Evolutionary conservation across 805 yeast species (phyloP).

Genomic region (Starmerella potacharoeniae): DNA sequence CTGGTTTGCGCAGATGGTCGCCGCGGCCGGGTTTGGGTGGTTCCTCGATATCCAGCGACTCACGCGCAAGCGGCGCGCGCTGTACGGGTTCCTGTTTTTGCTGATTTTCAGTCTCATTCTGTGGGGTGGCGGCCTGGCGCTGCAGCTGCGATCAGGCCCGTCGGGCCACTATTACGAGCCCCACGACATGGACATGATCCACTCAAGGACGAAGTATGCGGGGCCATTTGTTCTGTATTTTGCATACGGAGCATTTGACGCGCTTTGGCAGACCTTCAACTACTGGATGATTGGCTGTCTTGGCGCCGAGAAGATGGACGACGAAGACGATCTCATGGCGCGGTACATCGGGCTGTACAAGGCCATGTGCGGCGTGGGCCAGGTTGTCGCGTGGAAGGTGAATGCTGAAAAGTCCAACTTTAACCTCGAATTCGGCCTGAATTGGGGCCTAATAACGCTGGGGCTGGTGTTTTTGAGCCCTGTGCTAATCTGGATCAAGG

Average conservation of each 20-base stretch:
- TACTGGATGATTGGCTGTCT: slow-evolving; percentile 52
- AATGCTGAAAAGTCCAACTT: slow-evolving; percentile 35
- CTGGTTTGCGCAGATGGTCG: slow-evolving; percentile 51
- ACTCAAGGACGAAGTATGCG: slow-evolving; percentile 40
- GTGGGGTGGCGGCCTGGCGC: slow-evolving; percentile 50
- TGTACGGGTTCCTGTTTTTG: slow-evolving; percentile 33
- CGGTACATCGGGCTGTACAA: slow-evolving; percentile 47
- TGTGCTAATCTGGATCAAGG: slow-evolving; percentile 5
- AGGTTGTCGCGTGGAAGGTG: slow-evolving; percentile 49
- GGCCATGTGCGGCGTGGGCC: slow-evolving; percentile 53
- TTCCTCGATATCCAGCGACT: slow-evolving; percentile 36
- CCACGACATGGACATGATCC: slow-evolving; percentile 28
- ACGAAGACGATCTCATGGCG: slow-evolving; percentile 40
- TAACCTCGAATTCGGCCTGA: slow-evolving; percentile 35
- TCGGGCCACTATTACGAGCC: slow-evolving; percentile 29
- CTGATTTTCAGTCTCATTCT: slow-evolving; percentile 36
- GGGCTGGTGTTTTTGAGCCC: slow-evolving; percentile 32
- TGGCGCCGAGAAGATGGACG: slow-evolving; percentile 34
- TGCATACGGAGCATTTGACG: slow-evolving; percentile 49
- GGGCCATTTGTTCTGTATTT: slow-evolving; percentile 53
- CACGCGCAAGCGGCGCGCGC: slow-evolving; percentile 37
- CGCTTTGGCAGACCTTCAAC: slow-evolving; percentile 45
- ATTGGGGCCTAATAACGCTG: slow-evolving; percentile 42
- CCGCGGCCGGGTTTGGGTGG: slow-evolving; percentile 40
- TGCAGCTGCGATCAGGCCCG: slow-evolving; percentile 28